phyloP scores from a whole-genome alignment of 495 filamentous ascomycete species.

The Talaromyces liani region DNA sequence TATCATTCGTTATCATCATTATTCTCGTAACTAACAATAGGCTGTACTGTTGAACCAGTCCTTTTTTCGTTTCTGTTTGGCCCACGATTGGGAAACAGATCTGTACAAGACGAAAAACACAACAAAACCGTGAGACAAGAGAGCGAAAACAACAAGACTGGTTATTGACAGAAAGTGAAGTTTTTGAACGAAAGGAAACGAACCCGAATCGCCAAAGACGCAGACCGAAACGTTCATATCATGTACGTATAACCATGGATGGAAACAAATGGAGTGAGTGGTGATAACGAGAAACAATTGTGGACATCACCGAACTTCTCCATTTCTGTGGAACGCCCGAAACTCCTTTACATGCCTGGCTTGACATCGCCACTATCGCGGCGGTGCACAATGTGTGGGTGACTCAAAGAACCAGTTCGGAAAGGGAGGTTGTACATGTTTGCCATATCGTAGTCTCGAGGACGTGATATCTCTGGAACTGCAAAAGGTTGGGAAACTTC shows the following conservation, averaged over 20 bases:
- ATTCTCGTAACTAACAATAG: background rate
- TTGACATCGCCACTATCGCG: background rate
- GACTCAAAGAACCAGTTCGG: conserved; percentile 27
- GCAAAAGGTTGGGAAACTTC: conserved; percentile 20
- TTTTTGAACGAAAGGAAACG: background rate
- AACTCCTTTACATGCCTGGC: background rate
- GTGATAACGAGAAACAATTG: background rate
- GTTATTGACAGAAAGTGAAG: background rate
- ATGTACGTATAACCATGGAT: background rate
- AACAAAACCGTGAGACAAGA: background rate
- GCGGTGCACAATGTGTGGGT: conserved; percentile 20
- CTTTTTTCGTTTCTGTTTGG: background rate
- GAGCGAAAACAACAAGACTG: background rate
- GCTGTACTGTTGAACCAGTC: conserved; percentile 2
- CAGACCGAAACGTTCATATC: conserved; percentile 1
- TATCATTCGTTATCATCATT: background rate
- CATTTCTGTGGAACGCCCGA: background rate
- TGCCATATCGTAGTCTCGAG: conserved; percentile 15
- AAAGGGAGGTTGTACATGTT: conserved; percentile 19
- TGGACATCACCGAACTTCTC: background rate
- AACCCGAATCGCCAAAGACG: background rate
- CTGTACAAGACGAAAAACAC: background rate
- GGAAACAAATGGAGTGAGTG: background rate
- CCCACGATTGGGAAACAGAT: background rate
- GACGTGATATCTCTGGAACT: conserved; percentile 13